A percentile compares a stretch with the other conserved stretches of the same genome.
Conservation (phyloP, 345 rosid species). For the Eucalyptus fibrosa region DNA sequence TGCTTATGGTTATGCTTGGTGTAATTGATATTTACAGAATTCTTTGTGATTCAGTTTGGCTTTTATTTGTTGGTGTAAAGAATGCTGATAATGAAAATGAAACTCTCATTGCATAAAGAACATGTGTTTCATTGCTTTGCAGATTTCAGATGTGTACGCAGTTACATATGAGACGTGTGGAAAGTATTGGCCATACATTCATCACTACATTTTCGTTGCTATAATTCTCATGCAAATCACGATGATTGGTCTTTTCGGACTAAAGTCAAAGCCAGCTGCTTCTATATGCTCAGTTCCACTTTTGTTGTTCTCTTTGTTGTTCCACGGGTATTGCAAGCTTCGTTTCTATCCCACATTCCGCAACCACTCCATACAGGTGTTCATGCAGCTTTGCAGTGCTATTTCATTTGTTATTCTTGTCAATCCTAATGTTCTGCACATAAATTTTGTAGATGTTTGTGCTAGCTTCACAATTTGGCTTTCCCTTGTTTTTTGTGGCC, state of each 20-base stretch:
- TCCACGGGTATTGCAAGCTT: slow-evolving; percentile 84
- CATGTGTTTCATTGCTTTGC: neutral
- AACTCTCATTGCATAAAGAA: neutral
- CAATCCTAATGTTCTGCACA: neutral
- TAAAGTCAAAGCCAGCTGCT: slow-evolving; percentile 85
- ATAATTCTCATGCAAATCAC: slow-evolving; percentile 85
- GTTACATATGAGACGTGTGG: slow-evolving; percentile 72
- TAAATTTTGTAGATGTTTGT: neutral
- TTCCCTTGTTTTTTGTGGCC: neutral
- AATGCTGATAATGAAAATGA: neutral
- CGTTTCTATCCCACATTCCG: slow-evolving; percentile 77
- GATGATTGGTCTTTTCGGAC: slow-evolving; percentile 84
- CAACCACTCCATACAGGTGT: slow-evolving; percentile 46
- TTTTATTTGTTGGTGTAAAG: neutral
- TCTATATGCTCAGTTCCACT: slow-evolving; percentile 72
- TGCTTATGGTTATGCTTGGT: neutral
- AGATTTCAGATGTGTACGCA: slow-evolving; percentile 76
- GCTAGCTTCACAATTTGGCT: neutral
- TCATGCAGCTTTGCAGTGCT: neutral
- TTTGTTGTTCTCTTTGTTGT: slow-evolving; percentile 47
- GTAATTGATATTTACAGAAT: neutral
- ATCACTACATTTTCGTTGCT: slow-evolving; percentile 56
- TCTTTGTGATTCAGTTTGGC: neutral
- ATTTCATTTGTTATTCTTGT: neutral
- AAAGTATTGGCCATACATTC: slow-evolving; percentile 66